A percentile compares a stretch with the other conserved stretches of the same genome.
These are phyloP conservation scores for Neofusicoccum sp. DNA, from an alignment of 2,329 filamentous ascomycete genomes.

Conservation along the genomic window DNA sequence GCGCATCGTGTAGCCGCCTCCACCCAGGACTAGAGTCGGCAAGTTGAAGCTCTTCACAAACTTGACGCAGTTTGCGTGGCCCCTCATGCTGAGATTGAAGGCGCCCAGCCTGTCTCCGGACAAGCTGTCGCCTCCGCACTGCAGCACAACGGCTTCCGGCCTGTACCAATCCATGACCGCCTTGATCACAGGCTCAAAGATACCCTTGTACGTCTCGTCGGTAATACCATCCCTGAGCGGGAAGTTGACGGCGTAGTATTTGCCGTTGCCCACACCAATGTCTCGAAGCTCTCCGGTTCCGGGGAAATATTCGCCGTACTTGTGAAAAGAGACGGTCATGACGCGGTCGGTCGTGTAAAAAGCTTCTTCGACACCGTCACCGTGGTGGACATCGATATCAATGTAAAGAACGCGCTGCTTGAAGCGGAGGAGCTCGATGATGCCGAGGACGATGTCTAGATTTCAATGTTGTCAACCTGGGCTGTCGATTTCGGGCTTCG, in stretches of 20 bases:
- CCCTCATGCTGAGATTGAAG: constrained; percentile 71
- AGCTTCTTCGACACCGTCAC: constrained; percentile 70
- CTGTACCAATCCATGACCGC: constrained; percentile 71
- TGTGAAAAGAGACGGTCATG: constrained; percentile 73
- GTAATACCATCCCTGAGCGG: constrained; percentile 70
- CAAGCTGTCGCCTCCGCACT: constrained; percentile 69
- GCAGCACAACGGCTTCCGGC: constrained; percentile 68
- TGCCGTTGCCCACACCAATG: constrained; percentile 67
- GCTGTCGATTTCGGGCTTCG: neutral
- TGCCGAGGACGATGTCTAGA: constrained; percentile 66
- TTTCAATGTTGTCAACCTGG: neutral
- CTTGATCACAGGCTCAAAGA: constrained; percentile 69
- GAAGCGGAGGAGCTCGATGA: constrained; percentile 65
- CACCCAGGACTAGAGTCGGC: constrained; percentile 66
- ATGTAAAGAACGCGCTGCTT: constrained; percentile 68
- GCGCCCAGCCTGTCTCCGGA: constrained; percentile 69
- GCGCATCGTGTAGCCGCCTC: constrained; percentile 71
- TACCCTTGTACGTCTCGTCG: constrained; percentile 67
- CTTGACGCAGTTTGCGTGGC: constrained; percentile 70
- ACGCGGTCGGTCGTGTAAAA: constrained; percentile 73
- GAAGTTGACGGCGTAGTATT: constrained; percentile 71
- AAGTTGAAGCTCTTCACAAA: constrained; percentile 70
- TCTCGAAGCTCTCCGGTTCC: constrained; percentile 70
- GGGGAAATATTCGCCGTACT: constrained; percentile 73
- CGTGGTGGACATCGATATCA: constrained; percentile 69